Evolutionary conservation across 2,329 filamentous ascomycete species (phyloP), one percentile per base, ranked within the genome.

Genomic region (Myriangium duriaei): DNA sequence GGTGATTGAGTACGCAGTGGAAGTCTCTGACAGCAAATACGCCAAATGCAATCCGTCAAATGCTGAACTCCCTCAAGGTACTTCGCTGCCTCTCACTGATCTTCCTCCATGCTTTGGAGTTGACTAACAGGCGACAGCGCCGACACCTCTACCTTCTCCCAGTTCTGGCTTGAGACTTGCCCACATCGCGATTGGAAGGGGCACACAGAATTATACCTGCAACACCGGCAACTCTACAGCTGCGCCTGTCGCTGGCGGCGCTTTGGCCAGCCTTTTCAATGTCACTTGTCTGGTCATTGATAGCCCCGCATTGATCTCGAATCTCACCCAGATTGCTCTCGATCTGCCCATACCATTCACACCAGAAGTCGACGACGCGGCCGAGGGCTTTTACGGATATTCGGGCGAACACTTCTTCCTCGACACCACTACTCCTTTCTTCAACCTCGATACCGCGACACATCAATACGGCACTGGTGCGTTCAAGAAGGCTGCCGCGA

Each of bases 191-290:
- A 67, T 95, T 45, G 88, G 88, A 51, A 79, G 84, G 31, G 88
- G 88, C 43, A 91, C 82, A 5, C 79, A 95, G 64, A 95, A 95
- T 70, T 96, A 95, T 67, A 92, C 84, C 36, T 95, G 88, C 67
- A 63, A 69, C 38, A 46, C 56, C 3, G 43, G 48, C 41, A 72
- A 80, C 49, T 55, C 72, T 2, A 71, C 71, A 3, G 71, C 74
- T 0, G 62, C 62, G 0, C 87, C 88, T 11, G 67, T 65, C 7
- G 68, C 77, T 12, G 59, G 67, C 34, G 88, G 88, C 45, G 88
- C 88, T 38, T 55, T 84, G 0, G 88, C 88, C 39, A 78, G 74
- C 1, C 81, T 96, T 50, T 95, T 82, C 76, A 86, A 95, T 61
- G 81, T 78, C 42, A 82, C 77, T 49, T 95, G 88, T 62, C 60